These are phyloP conservation scores for Delonix regia DNA, from an alignment of 306 rosid species.

Conservation along the genomic window DNA sequence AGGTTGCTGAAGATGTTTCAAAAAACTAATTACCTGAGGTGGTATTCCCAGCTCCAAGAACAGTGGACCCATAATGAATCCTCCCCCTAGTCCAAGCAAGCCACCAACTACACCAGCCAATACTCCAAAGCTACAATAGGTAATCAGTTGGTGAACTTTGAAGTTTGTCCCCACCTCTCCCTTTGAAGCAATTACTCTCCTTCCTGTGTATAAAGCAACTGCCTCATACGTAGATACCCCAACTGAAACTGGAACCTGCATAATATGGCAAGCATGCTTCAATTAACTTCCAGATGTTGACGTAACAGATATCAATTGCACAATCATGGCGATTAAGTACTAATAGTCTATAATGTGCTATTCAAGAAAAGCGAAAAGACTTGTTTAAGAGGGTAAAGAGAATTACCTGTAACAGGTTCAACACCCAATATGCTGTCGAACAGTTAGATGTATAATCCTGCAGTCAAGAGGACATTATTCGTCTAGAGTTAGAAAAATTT, in stretches of 20 bases:
- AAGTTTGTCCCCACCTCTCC: constrained; percentile 58
- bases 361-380: constrained; percentile 10
- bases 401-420: constrained; percentile 83
- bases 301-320: background rate
- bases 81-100: constrained; percentile 93
- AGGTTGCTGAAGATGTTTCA: background rate
- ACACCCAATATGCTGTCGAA: constrained; percentile 71
- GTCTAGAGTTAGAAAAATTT: constrained; percentile 32
- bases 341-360: background rate
- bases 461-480: constrained; percentile 34
- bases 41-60: constrained; percentile 92
- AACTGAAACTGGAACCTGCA: constrained; percentile 79
- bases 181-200: constrained; percentile 63
- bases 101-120: constrained; percentile 92
- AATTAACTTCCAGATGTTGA: background rate
- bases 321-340: background rate
- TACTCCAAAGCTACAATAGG: constrained; percentile 64
- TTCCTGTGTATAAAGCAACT: constrained; percentile 66
- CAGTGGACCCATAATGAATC: constrained; percentile 94
- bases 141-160: constrained; percentile 50
- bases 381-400: constrained; percentile 9
- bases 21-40: constrained; percentile 65
- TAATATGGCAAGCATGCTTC: constrained; percentile 28
- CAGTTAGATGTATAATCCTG: constrained; percentile 65
- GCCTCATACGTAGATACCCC: constrained; percentile 83